Base-by-base conservation (phyloP, 768 basidiomycete genomes). In the Leucocoprinus birnbaumii region DNA sequence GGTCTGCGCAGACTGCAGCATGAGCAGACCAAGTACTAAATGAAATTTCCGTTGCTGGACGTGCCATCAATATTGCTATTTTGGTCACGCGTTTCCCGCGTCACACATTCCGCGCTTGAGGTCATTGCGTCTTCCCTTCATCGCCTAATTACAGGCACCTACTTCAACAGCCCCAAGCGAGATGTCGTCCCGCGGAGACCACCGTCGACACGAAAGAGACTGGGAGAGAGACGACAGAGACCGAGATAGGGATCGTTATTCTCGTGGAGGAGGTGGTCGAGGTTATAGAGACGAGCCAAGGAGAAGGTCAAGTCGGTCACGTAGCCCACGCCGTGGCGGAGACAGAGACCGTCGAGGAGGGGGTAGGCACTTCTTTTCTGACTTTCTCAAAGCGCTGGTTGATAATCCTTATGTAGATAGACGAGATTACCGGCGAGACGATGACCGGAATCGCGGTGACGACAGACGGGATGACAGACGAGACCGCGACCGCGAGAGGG, bases 131-230 rank as follows among this genome's bases (percentile, higher is more conserved):
- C 31, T 31, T 31, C 31, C 31, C 11, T 31, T 11, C 31, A 31
- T 11, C 31, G 11, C 6, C 11, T 5, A 11, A 5, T 11, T 11
- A 31, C 31, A 31, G 11, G 31, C 11, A 5, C 31, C 31, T 11
- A 31, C 5, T 31, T 31, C 31, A 11, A 5, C 11, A 5, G 6
- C 31, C 11, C 31, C 6, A 31, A 31, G 34, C 31, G 46, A 54
- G 59, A 84, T 87, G 85, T 81, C 85, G 59, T 83, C 81, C 53
- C 80, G 81, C 59, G 53, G 69, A 42, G 82, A 83, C 58, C 67
- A 77, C 61, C 75, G 82, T 64, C 71, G 79, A 65, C 79, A 82
- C 57, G 85, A 87, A 62, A 69, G 84, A 60, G 85, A 84, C 63
- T 82, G 84, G 81, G 85, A 87, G 57, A 76, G 76, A 53, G 78